A percentile compares a stretch with the other conserved stretches of the same genome.
Evolutionary conservation across 2,329 filamentous ascomycete species (phyloP).

Genomic region (Colletotrichum agaves): DNA sequence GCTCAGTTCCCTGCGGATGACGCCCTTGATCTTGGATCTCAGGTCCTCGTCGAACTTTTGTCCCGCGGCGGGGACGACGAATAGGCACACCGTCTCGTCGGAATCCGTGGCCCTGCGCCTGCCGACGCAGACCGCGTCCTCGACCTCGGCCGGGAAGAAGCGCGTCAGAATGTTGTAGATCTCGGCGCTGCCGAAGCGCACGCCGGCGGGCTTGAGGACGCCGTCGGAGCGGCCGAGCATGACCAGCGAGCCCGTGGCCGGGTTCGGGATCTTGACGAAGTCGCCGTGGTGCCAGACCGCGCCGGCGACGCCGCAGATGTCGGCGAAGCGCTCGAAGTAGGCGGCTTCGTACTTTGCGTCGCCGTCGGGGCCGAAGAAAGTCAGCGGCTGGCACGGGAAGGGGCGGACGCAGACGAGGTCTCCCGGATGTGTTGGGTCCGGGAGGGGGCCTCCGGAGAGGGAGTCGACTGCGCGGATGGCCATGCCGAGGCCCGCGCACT

Average conservation of each 20-base stretch:
- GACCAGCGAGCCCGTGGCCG: conserved; percentile 78
- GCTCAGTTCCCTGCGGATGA: conserved; percentile 82
- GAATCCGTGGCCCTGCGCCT: conserved; percentile 75
- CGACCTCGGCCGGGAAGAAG: conserved; percentile 81
- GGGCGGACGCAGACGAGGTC: conserved; percentile 88
- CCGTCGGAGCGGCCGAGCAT: conserved; percentile 96
- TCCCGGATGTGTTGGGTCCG: conserved; percentile 73
- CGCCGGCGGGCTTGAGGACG: conserved; percentile 90
- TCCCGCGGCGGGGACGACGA: conserved; percentile 78
- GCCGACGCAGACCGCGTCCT: conserved; percentile 90
- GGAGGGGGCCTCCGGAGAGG: conserved; percentile 63
- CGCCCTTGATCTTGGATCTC: conserved; percentile 70
- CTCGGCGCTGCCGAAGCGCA: conserved; percentile 92
- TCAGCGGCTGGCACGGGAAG: conserved; percentile 91
- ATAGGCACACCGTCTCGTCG: conserved; percentile 90
- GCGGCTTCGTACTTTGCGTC: conserved; percentile 81
- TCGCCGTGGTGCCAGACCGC: conserved; percentile 93
- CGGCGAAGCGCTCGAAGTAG: conserved; percentile 87
- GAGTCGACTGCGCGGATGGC: conserved; percentile 72
- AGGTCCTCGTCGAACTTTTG: conserved; percentile 69
- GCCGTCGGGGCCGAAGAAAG: conserved; percentile 83
- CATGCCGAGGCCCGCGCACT: conserved; percentile 83
- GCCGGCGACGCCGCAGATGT: conserved; percentile 50
- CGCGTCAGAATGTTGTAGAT: conserved; percentile 95
- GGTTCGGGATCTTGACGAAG: conserved; percentile 77